Conservation (phyloP, 306 rosid genomes). For the Rosa multiflora region DNA sequence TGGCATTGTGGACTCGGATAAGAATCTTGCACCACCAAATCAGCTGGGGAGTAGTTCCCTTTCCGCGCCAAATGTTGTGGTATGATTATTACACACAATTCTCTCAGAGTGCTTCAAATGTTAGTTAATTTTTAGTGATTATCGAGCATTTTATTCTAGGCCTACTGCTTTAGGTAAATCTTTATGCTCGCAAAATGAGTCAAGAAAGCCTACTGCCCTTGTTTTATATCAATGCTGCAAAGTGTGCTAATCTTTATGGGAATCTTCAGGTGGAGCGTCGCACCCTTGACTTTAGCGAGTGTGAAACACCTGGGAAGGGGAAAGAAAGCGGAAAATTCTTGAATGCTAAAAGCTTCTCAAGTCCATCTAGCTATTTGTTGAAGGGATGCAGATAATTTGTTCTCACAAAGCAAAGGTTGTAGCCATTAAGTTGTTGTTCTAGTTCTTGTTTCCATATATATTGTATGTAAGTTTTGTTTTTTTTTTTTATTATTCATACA, state of each 20-base stretch:
- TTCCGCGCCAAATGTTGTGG: conserved; percentile 55
- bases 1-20: conserved; percentile 38
- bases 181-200: not conserved
- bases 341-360: conserved; percentile 42
- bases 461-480: not conserved
- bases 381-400: conserved; percentile 65
- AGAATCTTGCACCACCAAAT: conserved; percentile 22
- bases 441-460: not conserved
- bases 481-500: not conserved
- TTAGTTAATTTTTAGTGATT: no score
- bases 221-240: not conserved
- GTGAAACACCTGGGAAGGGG: conserved; percentile 74
- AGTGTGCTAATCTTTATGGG: not conserved
- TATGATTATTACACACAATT: conserved; percentile 23
- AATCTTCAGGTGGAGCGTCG: conserved; percentile 71
- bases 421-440: not conserved
- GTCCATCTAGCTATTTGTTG: conserved; percentile 77
- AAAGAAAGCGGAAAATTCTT: conserved; percentile 51
- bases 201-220: not conserved
- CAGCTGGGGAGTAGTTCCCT: conserved; percentile 38
- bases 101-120: not conserved
- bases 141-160: not conserved
- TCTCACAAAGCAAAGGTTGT: not conserved
- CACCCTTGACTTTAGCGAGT: conserved; percentile 87
- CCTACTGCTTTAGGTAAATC: not conserved